phyloP scores from a whole-genome alignment of 176 grass and related monocot species.

The Carex scoparia region DNA sequence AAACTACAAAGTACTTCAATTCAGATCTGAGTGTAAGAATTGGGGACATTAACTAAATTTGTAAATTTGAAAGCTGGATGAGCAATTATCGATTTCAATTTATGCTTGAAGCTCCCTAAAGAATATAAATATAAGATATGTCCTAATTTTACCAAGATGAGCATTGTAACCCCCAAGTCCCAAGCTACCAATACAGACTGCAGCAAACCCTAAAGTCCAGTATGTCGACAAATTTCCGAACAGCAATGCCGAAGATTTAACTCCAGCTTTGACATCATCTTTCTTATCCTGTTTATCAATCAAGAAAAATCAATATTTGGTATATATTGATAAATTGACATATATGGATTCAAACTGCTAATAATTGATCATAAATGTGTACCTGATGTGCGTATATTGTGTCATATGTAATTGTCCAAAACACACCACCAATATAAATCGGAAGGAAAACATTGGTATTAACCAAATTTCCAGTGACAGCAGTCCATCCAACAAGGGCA shows the following conservation, averaged over 20 bases:
- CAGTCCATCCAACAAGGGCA: slow-evolving; percentile 36
- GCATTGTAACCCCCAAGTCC: slow-evolving; percentile 36
- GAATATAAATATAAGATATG: not conserved
- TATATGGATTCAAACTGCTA: not conserved
- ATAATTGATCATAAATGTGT: not conserved
- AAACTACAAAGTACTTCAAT: not conserved
- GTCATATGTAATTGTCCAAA: slow-evolving; percentile 43
- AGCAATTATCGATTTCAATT: not conserved
- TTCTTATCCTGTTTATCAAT: slow-evolving; percentile 32
- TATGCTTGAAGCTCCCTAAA: not conserved
- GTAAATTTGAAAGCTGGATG: no score
- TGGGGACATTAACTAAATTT: no score
- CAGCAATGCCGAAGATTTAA: slow-evolving; percentile 41
- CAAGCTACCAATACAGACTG: slow-evolving; percentile 28
- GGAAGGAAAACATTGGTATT: slow-evolving; percentile 31
- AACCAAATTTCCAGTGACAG: slow-evolving; percentile 29
- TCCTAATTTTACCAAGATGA: slow-evolving; percentile 30
- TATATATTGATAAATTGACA: not conserved
- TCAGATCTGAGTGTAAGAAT: not conserved
- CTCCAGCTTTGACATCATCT: slow-evolving; percentile 40
- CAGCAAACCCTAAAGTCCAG: slow-evolving; percentile 36
- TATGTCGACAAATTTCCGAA: slow-evolving; percentile 27
- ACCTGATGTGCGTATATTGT: slow-evolving; percentile 56
- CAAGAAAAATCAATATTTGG: not conserved
- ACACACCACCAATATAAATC: slow-evolving; percentile 31